These are phyloP conservation scores for Fraxinus ornus DNA, from an alignment of 305 asterid species.

Conservation along the genomic window DNA sequence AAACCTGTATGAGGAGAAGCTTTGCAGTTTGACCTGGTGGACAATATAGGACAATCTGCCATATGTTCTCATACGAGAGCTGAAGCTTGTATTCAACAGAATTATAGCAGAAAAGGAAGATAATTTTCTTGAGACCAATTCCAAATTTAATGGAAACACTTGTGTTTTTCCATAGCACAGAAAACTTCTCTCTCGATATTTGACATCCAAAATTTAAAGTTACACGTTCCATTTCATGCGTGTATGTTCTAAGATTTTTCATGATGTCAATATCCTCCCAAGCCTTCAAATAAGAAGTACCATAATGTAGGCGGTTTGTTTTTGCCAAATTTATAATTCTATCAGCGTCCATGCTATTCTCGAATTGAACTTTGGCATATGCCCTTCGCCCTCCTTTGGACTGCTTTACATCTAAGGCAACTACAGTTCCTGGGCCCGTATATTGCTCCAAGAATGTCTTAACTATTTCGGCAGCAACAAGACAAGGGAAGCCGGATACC, in stretches of 20 bases:
- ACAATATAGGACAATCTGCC: slow-evolving; percentile 57
- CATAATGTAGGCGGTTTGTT: slow-evolving; percentile 34
- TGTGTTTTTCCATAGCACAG: slow-evolving; percentile 44
- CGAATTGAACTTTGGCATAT: slow-evolving; percentile 64
- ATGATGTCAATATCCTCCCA: slow-evolving; percentile 35
- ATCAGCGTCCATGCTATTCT: slow-evolving; percentile 23
- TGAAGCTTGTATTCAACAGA: slow-evolving; percentile 55
- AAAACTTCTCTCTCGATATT: slow-evolving; percentile 44
- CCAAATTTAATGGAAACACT: slow-evolving; percentile 55
- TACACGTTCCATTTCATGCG: slow-evolving; percentile 41
- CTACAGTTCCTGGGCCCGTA: slow-evolving; percentile 48
- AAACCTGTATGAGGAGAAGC: slow-evolving; percentile 71
- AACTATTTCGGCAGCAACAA: slow-evolving; percentile 39
- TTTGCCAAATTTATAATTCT: slow-evolving; percentile 39
- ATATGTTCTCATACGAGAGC: slow-evolving; percentile 58
- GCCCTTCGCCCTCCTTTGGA: slow-evolving; percentile 48
- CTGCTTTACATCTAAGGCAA: slow-evolving; percentile 55
- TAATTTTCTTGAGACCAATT: slow-evolving; percentile 50
- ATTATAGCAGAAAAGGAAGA: slow-evolving; percentile 29
- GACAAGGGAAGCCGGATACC: slow-evolving; percentile 52
- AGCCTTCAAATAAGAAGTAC: slow-evolving; percentile 56
- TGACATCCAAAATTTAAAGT: slow-evolving; percentile 70
- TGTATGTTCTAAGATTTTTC: slow-evolving; percentile 13
- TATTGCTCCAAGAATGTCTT: slow-evolving; percentile 41
- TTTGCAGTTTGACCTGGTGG: slow-evolving; percentile 28